Evolutionary conservation across 1,284 basidiomycete genomes (phyloP), one percentile per base, ranked within the genome.

Genomic region (Leucoagaricus sp.): DNA sequence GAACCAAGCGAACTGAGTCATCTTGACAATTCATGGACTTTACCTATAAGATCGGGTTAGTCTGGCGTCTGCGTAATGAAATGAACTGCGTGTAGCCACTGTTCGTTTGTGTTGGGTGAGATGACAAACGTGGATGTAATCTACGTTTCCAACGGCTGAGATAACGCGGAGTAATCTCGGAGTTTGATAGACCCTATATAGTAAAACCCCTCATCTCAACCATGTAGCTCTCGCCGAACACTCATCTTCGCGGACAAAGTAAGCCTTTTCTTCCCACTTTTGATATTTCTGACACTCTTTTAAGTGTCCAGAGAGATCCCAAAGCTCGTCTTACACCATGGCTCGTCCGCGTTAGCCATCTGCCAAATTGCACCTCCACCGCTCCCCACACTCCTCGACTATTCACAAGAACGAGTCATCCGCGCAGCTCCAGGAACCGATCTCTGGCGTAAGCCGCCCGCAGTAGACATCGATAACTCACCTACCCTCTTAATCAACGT

Each of bases 331-430:
- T 60, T 69, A 19, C 67, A 69, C 59, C 60, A 67, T 57, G 67
- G 67, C 46, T 69, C 67, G 10, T 69, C 67, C n/a, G 67, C 67
- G 9, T 56, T 64, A 48, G 67, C 67, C 50, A 69, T 69, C 50
- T 64, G 63, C n/a, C 67, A 69, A 42, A 51, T 55, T 4, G 42
- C 57, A 15, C 21, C 53, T 13, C 46, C 31, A 17, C 40, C 62
- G 28, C 58, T 64, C 23, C 63, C 66, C 0, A 63, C 60, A 19
- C 61, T 38, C 33, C 60, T 69, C 52, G 54, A 40, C 15, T 69
- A 65, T 47, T 61, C 59, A 15, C 57, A 60, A 5, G 33, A 41
- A 29, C 42, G 62, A 25, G 64, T 56, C 15, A 63, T 67, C 59
- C 58, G 58, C 26, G 66, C 66, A 13, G 26, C 49, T 1, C 63